These are phyloP conservation scores for Coffea canephora DNA, from an alignment of 257 asterid species.

Conservation along the genomic window DNA sequence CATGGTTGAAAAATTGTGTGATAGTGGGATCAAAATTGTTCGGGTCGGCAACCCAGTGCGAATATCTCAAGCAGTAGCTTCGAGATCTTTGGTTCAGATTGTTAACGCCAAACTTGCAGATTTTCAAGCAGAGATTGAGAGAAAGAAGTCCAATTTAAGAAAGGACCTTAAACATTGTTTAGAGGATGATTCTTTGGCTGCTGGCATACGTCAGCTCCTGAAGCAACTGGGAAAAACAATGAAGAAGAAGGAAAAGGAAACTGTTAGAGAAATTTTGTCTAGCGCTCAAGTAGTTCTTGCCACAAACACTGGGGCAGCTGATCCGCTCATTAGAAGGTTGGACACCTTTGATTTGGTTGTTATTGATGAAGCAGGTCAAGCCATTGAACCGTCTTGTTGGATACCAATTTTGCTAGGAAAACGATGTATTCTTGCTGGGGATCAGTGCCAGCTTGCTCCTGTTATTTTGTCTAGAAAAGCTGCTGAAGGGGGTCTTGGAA, in stretches of 20 bases:
- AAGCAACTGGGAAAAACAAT: constrained; percentile 88
- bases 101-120: constrained; percentile 70
- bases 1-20: constrained; percentile 87
- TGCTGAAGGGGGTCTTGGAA: constrained; percentile 84
- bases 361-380: constrained; percentile 94
- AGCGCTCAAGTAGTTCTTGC: constrained; percentile 89
- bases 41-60: constrained; percentile 94
- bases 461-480: constrained; percentile 91
- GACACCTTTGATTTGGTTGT: constrained; percentile 80
- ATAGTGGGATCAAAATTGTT: constrained; percentile 62
- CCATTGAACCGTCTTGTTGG: constrained; percentile 98
- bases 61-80: constrained; percentile 75
- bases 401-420: constrained; percentile 91
- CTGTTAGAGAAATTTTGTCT: constrained; percentile 69
- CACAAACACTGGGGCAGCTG: constrained; percentile 94
- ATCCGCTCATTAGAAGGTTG: constrained; percentile 76
- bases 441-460: constrained; percentile 92
- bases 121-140: constrained; percentile 69
- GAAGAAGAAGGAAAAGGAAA: constrained; percentile 93
- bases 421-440: constrained; percentile 95
- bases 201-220: constrained; percentile 96
- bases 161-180: constrained; percentile 85
- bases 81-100: constrained; percentile 82
- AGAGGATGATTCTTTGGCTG: constrained; percentile 90
- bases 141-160: constrained; percentile 84